phyloP scores from a whole-genome alignment of 2,329 filamentous ascomycete genomes.

The Aspergillus tubingensis region DNA sequence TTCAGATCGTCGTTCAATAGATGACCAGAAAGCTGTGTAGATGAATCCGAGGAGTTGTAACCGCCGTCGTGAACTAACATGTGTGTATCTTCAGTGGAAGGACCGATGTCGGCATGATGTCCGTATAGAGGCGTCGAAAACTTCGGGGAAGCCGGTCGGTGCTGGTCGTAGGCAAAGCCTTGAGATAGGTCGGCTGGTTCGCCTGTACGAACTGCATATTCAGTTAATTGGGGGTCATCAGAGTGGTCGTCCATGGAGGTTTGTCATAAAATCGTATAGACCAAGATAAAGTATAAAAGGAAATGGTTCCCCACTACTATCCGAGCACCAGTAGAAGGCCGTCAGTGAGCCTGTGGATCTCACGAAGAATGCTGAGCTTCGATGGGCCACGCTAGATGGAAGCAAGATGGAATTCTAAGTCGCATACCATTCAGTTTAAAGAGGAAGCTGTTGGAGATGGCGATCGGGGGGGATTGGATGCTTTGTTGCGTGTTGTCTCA shows the following conservation, averaged over 20 bases:
- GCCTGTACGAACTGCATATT: neutral
- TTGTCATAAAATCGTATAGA: neutral
- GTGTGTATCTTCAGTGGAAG: constrained; percentile 22
- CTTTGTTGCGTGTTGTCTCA: neutral
- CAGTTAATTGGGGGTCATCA: neutral
- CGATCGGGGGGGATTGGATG: neutral
- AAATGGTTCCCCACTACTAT: constrained; percentile 2
- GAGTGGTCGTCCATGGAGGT: neutral
- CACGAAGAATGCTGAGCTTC: neutral
- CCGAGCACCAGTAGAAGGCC: neutral
- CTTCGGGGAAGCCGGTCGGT: neutral
- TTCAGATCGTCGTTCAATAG: constrained; percentile 29
- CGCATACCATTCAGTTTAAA: neutral
- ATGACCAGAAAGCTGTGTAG: constrained; percentile 33
- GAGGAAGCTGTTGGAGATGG: neutral
- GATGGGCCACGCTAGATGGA: neutral
- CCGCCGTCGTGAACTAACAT: constrained; percentile 28
- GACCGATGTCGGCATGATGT: constrained; percentile 13
- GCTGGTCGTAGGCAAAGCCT: neutral
- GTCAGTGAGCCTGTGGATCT: neutral
- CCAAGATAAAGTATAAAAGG: neutral
- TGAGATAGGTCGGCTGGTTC: neutral
- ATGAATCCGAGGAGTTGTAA: constrained; percentile 39
- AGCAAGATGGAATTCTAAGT: neutral
- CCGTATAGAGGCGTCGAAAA: neutral